phyloP scores from a whole-genome alignment of 1,284 basidiomycete species.

The Leccinum holopus region DNA sequence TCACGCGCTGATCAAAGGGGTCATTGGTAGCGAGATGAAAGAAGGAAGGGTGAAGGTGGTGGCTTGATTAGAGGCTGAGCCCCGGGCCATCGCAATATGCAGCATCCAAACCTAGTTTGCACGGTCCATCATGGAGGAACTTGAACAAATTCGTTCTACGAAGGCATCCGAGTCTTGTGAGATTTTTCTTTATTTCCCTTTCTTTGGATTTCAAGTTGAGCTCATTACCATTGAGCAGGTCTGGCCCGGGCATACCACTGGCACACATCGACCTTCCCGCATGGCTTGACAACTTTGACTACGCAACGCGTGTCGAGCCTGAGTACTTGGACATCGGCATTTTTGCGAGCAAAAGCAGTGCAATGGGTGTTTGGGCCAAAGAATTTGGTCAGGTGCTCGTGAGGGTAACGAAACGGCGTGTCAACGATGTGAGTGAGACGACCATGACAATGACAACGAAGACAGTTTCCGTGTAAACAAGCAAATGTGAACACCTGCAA shows the following conservation, averaged over 20 bases:
- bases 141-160: constrained; percentile 17
- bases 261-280: constrained; percentile 13
- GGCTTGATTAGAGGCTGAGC: constrained; percentile 12
- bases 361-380: constrained; percentile 9
- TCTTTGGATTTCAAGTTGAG: not conserved
- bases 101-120: constrained; percentile 14
- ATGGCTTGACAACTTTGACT: constrained; percentile 19
- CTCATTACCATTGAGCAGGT: not conserved
- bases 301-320: not conserved
- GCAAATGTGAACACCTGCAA: no score
- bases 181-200: not conserved
- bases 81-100: constrained; percentile 8
- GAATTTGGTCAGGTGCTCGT: constrained; percentile 3
- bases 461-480: no score
- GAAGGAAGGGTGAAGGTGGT: not conserved
- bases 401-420: not conserved
- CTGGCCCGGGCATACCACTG: not conserved
- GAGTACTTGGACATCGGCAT: constrained; percentile 16
- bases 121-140: constrained; percentile 13
- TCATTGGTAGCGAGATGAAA: not conserved
- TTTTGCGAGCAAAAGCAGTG: constrained; percentile 6
- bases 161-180: constrained; percentile 11
- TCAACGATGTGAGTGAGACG: no score
- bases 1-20: not conserved
- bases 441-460: no score